Base-by-base conservation (phyloP, 495 filamentous ascomycete species). In the Cenococcum geophilum region DNA sequence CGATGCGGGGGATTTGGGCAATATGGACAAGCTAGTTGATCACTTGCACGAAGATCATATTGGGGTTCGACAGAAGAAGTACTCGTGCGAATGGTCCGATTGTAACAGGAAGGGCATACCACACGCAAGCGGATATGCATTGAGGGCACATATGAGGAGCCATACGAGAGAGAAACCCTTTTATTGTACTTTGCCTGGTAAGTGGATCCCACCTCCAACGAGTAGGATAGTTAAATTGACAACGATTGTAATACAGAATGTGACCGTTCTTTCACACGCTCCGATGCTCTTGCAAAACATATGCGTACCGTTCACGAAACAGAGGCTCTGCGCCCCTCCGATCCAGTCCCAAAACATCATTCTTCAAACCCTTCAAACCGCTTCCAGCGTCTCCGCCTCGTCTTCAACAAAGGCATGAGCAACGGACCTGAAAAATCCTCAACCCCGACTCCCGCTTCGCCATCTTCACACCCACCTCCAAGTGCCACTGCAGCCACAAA, bases 231-330 rank as follows among this genome's bases (percentile, higher is more conserved):
- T 35, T 47, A 25, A 37, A 16, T 55, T 27, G 51, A 23, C 32
- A 40, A 48, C 27, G 20, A 52, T 25, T 45, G 11, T 18, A 4
- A 16, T 14, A 18, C 40, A 95, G 93, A 98, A 82, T 98, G 93
- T 75, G 95, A 98, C 71, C 89, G 92, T 68, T 89, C 91, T 57
- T 98, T 98, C 70, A 98, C 93, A 9, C 85, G 93, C 59, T 97
- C 93, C 32, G 93, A 98, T 71, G 93, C 93, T 21, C 84, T 98
- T 0, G 91, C 93, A 5, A 98, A 98, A 72, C 93, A 98, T 72
- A 96, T 97, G 89, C 87, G 93, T 71, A 97, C 93, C 34, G 93
- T 98, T 32, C 93, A 98, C 75, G 95, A 98, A 74, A 96, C 91
- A 40, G 95, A 97, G 74, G 87, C 89, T 5, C 79, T 96, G 4